Conservation (phyloP, 2,329 filamentous ascomycete species). For the Venturia aucupariae region DNA sequence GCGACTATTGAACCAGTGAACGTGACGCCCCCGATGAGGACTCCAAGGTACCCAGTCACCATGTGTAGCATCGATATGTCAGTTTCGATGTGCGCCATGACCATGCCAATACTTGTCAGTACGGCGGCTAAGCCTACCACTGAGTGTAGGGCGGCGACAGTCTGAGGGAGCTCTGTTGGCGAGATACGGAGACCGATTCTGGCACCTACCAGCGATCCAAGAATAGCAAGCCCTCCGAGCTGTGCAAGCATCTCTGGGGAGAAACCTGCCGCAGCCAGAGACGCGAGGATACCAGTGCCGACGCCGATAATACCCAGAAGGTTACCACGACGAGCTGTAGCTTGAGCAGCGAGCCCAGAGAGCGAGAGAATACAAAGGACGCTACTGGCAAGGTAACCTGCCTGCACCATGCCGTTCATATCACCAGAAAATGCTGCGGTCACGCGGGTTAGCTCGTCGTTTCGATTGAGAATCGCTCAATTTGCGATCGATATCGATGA, state of each 20-base stretch:
- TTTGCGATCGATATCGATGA: neutral
- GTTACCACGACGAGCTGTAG: constrained; percentile 77
- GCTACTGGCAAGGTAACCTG: constrained; percentile 77
- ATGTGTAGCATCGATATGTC: constrained; percentile 71
- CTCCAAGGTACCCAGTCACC: constrained; percentile 77
- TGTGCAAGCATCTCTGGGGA: constrained; percentile 69
- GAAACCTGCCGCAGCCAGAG: constrained; percentile 72
- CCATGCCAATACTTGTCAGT: constrained; percentile 77
- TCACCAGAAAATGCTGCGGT: constrained; percentile 54
- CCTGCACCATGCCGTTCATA: constrained; percentile 75
- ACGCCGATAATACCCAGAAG: constrained; percentile 82
- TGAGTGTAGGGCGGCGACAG: constrained; percentile 79
- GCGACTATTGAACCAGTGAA: constrained; percentile 88
- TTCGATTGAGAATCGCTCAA: neutral
- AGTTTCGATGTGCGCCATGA: constrained; percentile 58
- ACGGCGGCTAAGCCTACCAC: constrained; percentile 86
- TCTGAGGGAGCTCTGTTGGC: constrained; percentile 79
- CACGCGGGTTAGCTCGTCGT: neutral
- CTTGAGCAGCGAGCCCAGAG: constrained; percentile 70
- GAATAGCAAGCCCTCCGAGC: constrained; percentile 64
- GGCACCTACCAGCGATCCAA: constrained; percentile 61
- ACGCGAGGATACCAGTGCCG: constrained; percentile 71
- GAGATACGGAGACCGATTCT: constrained; percentile 80
- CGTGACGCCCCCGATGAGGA: constrained; percentile 76
- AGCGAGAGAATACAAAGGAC: constrained; percentile 78